phyloP scores from a whole-genome alignment of 176 grass and related monocot genomes.

The Carex littledalei region DNA sequence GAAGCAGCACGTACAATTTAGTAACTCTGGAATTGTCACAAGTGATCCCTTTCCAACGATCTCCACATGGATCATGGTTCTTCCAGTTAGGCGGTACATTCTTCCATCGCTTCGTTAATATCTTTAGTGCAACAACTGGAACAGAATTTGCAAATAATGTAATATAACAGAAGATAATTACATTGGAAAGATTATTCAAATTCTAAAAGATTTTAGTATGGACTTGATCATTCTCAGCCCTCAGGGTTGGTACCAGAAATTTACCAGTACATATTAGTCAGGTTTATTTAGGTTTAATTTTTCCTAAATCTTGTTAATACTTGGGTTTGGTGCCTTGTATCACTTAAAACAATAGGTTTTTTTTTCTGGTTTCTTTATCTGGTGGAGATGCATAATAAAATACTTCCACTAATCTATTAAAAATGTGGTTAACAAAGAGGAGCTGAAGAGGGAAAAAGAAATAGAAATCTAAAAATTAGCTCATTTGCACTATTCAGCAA shows the following conservation, averaged over 20 bases:
- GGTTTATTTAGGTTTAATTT: not conserved
- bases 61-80: constrained; percentile 50
- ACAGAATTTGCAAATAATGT: not conserved
- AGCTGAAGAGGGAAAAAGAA: not conserved
- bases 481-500: not conserved
- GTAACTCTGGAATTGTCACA: constrained; percentile 48
- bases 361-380: not conserved
- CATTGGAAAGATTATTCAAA: not conserved
- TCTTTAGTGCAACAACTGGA: constrained; percentile 44
- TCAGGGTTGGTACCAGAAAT: not conserved
- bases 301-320: not conserved
- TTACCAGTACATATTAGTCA: not conserved
- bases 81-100: constrained; percentile 54
- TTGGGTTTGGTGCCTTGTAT: not conserved
- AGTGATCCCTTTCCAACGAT: constrained; percentile 46
- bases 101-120: constrained; percentile 48
- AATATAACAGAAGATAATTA: not conserved
- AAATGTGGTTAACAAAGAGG: not conserved
- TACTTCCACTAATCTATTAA: not conserved
- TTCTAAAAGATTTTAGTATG: not conserved
- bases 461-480: not conserved
- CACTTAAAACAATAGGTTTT: not conserved
- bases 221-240: not conserved
- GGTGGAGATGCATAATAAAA: not conserved
- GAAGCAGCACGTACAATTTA: constrained; percentile 40